These are phyloP conservation scores for Dunaliella primolecta DNA, from an alignment of 139 green algal species.

Conservation along the genomic window DNA sequence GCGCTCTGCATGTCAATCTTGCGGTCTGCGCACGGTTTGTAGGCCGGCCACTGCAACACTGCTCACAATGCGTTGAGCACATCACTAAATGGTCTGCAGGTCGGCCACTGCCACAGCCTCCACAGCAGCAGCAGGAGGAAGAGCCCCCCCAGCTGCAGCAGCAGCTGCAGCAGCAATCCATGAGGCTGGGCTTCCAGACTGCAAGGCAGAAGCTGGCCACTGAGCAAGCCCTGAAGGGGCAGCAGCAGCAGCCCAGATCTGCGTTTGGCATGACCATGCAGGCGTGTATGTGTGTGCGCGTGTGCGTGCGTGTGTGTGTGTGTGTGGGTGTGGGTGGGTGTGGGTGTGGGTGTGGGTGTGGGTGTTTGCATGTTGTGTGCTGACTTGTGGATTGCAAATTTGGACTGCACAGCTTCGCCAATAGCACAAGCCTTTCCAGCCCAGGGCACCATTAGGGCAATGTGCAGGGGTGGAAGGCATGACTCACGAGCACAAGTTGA, in stretches of 20 bases:
- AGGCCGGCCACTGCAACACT: neutral
- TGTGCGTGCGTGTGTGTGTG: neutral
- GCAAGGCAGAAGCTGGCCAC: conserved; percentile 31
- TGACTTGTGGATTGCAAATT: neutral
- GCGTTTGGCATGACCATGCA: conserved; percentile 14
- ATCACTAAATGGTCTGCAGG: neutral
- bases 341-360: neutral
- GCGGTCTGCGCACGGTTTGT: too few relatives aligned
- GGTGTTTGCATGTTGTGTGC: neutral
- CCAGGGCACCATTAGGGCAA: neutral
- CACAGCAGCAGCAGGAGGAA: neutral
- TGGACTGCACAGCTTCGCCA: too few relatives aligned
- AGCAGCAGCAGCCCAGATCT: conserved; percentile 27
- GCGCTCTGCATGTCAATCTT: neutral
- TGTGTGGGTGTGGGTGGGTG: neutral
- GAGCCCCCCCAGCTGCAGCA: neutral
- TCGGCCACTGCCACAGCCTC: too few relatives aligned
- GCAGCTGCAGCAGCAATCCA: neutral
- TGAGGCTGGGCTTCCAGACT: conserved; percentile 39
- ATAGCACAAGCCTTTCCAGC: too few relatives aligned
- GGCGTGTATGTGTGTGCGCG: neutral
- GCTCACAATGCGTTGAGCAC: neutral
- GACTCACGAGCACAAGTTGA: neutral
- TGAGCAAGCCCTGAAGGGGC: conserved; percentile 44
- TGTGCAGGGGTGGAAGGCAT: neutral